These are phyloP conservation scores for Metschnikowia gruessii DNA, from an alignment of 805 yeast species.

Conservation along the genomic window DNA sequence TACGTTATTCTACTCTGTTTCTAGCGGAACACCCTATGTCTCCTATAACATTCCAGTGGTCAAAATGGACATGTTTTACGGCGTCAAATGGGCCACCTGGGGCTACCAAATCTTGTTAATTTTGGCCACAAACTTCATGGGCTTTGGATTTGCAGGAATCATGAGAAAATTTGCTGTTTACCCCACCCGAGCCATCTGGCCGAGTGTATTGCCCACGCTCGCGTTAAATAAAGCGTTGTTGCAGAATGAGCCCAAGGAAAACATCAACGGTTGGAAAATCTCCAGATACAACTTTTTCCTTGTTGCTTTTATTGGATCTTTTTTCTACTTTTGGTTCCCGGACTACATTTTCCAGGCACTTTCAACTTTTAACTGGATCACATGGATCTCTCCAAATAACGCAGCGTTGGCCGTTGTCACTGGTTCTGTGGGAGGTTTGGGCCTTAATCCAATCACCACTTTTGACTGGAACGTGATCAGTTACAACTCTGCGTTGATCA, in stretches of 20 bases:
- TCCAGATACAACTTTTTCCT: conserved; percentile 25
- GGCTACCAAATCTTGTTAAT: conserved; percentile 27
- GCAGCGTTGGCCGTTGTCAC: conserved; percentile 25
- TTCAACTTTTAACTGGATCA: conserved; percentile 31
- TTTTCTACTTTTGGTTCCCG: conserved; percentile 31
- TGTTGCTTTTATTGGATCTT: conserved; percentile 19
- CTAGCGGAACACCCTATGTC: conserved; percentile 29
- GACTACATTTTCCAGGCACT: conserved; percentile 26
- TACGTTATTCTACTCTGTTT: conserved; percentile 42
- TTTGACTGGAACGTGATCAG: conserved; percentile 27
- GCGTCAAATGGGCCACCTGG: conserved; percentile 26
- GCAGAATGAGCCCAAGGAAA: conserved; percentile 29
- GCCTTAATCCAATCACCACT: conserved; percentile 35
- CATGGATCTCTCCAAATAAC: conserved; percentile 31
- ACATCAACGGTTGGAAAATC: conserved; percentile 33
- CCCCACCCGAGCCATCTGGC: conserved; percentile 54
- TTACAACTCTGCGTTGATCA: conserved; percentile 31
- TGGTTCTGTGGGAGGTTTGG: conserved; percentile 28
- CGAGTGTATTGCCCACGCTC: conserved; percentile 31
- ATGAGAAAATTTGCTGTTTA: conserved; percentile 42
- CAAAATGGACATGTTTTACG: conserved; percentile 28
- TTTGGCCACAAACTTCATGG: conserved; percentile 28
- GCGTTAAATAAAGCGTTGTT: conserved; percentile 42
- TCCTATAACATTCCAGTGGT: conserved; percentile 28
- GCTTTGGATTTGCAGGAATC: conserved; percentile 32